phyloP scores from a whole-genome alignment of 208 protist genomes.

The Trypanosoma avium region DNA sequence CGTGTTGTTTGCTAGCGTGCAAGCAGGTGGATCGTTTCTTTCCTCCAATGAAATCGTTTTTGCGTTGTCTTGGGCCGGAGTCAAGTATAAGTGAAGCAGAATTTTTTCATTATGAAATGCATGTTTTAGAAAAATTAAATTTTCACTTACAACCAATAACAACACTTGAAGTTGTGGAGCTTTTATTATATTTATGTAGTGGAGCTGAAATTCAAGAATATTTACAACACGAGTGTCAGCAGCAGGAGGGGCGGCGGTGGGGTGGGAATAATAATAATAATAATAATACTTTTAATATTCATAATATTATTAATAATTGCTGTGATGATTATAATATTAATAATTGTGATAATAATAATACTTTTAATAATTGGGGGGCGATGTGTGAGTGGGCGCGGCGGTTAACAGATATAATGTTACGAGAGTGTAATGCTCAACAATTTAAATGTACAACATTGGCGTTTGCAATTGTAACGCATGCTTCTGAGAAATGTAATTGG shows the following conservation, averaged over 20 bases:
- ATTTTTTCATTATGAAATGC: conserved; percentile 56
- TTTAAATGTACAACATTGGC: conserved; percentile 35
- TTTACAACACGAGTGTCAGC: too few species aligned
- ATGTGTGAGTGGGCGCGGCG: neutral
- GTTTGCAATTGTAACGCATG: conserved; percentile 41
- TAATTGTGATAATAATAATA: conserved; percentile 3
- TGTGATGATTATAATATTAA: neutral
- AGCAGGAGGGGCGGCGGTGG: too few species aligned
- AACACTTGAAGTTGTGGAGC: conserved; percentile 46
- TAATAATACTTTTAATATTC: neutral
- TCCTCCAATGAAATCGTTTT: conserved; percentile 50
- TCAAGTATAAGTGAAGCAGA: conserved; percentile 38
- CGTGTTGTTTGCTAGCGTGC: conserved; percentile 75
- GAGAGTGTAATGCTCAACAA: conserved; percentile 20
- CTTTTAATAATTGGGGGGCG: neutral
- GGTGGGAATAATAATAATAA: conserved; percentile 4
- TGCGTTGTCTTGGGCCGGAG: conserved; percentile 47
- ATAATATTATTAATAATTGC: neutral
- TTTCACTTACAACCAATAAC: conserved; percentile 36
- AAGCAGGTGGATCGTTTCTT: conserved; percentile 78
- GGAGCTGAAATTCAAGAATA: conserved; percentile 36
- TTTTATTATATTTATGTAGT: conserved; percentile 46
- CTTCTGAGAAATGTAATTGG: conserved; percentile 40
- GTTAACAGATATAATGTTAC: conserved; percentile 24
- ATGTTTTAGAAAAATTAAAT: conserved; percentile 24